Conservation (phyloP, 1,139 yeast genomes). For the Oligophagozyma castellii region DNA sequence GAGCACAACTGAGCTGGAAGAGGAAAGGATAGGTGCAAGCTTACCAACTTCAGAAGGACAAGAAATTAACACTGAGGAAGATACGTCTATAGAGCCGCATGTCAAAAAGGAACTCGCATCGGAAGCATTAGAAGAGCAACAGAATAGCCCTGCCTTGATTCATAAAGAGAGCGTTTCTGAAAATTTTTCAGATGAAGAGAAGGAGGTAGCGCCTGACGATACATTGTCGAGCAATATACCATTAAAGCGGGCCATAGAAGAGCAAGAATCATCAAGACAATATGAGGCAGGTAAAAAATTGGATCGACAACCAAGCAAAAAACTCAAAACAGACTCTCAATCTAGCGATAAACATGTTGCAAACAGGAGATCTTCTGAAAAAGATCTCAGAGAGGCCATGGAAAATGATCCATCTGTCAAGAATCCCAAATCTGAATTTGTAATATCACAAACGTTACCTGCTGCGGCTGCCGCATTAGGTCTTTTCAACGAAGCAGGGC, state of each 20-base stretch:
- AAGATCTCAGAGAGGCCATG: slow-evolving; percentile 18
- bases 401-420: slow-evolving; percentile 50
- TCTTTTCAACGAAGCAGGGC: slow-evolving; percentile 45
- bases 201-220: neutral
- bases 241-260: slow-evolving; percentile 1
- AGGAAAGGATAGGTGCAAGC: neutral
- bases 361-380: slow-evolving; percentile 5
- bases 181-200: neutral
- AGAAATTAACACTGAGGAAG: neutral
- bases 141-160: neutral
- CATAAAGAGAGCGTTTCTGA: neutral
- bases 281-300: slow-evolving; percentile 6
- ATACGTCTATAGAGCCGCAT: neutral
- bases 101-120: slow-evolving; percentile 1
- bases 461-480: slow-evolving; percentile 56
- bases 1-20: too few relatives aligned
- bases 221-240: too few relatives aligned
- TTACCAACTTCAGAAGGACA: neutral
- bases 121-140: neutral
- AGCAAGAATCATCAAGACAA: slow-evolving; percentile 10
- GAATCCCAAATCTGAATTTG: slow-evolving; percentile 72
- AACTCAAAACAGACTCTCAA: neutral
- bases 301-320: neutral
- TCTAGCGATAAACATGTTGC: slow-evolving; percentile 4
- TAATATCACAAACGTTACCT: slow-evolving; percentile 58